These are phyloP conservation scores for Talaromyces stipitatus DNA, from an alignment of 495 filamentous ascomycete genomes.

Conservation along the genomic window DNA sequence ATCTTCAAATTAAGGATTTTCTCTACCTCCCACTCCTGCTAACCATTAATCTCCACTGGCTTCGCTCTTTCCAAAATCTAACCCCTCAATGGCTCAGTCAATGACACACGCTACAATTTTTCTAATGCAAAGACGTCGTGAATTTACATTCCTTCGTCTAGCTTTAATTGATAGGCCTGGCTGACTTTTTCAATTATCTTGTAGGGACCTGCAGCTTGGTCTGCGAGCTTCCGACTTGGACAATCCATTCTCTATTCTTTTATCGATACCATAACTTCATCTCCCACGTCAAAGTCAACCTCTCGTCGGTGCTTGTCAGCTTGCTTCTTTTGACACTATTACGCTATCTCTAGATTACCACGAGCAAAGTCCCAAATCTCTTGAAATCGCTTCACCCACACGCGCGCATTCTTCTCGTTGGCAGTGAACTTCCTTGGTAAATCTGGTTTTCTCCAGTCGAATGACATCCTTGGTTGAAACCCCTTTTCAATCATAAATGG, in stretches of 20 bases:
- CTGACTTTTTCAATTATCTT: not conserved
- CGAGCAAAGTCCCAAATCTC: not conserved
- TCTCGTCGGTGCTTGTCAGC: not conserved
- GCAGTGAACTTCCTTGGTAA: not conserved
- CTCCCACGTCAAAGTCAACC: not conserved
- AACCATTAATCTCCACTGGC: not conserved
- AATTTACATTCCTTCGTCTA: slow-evolving; percentile 11
- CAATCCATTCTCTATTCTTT: not conserved
- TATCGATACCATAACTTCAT: not conserved
- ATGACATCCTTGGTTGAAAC: not conserved
- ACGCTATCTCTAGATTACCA: not conserved
- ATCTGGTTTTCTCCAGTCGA: not conserved
- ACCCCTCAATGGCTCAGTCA: not conserved
- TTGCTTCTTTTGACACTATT: not conserved
- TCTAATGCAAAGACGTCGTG: slow-evolving; percentile 8
- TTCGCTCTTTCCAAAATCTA: not conserved
- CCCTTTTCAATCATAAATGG: slow-evolving; percentile 5
- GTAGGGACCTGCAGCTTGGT: not conserved
- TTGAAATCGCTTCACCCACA: not conserved
- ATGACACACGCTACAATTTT: not conserved
- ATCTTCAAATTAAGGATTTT: not conserved
- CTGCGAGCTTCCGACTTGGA: not conserved
- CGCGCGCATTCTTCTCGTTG: not conserved
- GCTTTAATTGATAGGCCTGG: no score
- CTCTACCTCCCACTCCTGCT: slow-evolving; percentile 10